A percentile compares a stretch with the other conserved stretches of the same genome.
These are phyloP conservation scores for Xylaria hypoxylon DNA, from an alignment of 2,329 filamentous ascomycete species.

Conservation along the genomic window DNA sequence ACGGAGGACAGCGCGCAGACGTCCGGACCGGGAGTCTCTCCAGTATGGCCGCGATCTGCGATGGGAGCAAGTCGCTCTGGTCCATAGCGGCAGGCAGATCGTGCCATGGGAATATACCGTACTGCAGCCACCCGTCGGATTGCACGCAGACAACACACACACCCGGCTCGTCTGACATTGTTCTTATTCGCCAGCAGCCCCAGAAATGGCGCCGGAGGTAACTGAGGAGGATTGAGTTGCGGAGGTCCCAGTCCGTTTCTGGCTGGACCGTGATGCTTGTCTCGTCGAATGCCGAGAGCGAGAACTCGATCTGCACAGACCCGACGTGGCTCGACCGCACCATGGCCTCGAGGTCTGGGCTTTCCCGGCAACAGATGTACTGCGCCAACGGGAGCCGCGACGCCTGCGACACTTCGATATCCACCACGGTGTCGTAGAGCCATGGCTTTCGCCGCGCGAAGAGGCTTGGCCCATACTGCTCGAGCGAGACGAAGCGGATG, in stretches of 20 bases:
- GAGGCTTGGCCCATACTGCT: constrained; percentile 43
- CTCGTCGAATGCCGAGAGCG: constrained; percentile 40
- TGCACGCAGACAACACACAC: constrained; percentile 44
- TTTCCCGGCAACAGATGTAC: constrained; percentile 43
- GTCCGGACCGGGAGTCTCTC: constrained; percentile 36
- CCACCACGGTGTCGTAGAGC: constrained; percentile 39
- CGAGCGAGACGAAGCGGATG: constrained; percentile 42
- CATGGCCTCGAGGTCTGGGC: constrained; percentile 34
- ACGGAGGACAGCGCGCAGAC: constrained; percentile 36
- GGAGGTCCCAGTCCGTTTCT: constrained; percentile 43
- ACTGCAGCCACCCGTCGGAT: constrained; percentile 41
- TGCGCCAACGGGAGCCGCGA: constrained; percentile 40
- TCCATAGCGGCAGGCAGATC: constrained; percentile 36
- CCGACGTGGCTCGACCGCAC: constrained; percentile 41
- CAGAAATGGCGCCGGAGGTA: constrained; percentile 44
- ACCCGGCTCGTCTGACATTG: constrained; percentile 36
- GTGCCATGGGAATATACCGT: constrained; percentile 41
- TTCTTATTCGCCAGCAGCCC: constrained; percentile 43
- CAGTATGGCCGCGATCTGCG: constrained; percentile 40
- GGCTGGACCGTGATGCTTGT: constrained; percentile 38
- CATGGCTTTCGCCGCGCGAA: constrained; percentile 43
- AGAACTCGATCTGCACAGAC: constrained; percentile 42
- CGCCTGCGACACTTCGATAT: constrained; percentile 43
- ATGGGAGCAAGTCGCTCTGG: constrained; percentile 40
- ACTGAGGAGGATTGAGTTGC: constrained; percentile 45